Percentiles rank a stretch among this genome's conserved stretches.
These are phyloP conservation scores for Coniochaeta prunicola DNA, from an alignment of 2,329 filamentous ascomycete species.

Conservation along the genomic window DNA sequence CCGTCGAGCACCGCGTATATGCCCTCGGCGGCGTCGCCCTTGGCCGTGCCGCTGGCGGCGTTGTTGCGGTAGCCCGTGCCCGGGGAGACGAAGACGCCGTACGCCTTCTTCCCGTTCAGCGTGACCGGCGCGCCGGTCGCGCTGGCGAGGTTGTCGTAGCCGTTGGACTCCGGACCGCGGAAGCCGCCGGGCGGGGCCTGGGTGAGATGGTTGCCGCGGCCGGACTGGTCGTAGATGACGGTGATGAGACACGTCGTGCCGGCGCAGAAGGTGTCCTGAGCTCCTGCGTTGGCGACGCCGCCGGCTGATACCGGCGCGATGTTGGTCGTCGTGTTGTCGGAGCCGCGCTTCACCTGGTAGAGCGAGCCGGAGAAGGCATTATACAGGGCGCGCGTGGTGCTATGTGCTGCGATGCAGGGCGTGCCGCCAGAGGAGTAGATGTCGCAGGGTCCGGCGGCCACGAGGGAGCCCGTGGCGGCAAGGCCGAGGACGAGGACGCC, in stretches of 20 bases:
- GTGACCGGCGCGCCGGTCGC: conserved; percentile 55
- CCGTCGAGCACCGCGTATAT: conserved; percentile 55
- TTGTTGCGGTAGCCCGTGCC: conserved; percentile 59
- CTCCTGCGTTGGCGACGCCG: conserved; percentile 52
- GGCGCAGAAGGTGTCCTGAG: conserved; percentile 55
- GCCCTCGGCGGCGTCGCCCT: conserved; percentile 46
- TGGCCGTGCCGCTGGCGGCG: conserved; percentile 40
- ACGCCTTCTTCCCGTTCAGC: conserved; percentile 52
- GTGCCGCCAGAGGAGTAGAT: conserved; percentile 51
- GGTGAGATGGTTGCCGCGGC: conserved; percentile 52
- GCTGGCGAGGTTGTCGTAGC: conserved; percentile 53
- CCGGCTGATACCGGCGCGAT: conserved; percentile 47
- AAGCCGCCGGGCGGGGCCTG: conserved; percentile 53
- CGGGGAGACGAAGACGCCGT: conserved; percentile 55
- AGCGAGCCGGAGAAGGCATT: conserved; percentile 42
- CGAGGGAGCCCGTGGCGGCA: conserved; percentile 24
- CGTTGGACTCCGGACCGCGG: conserved; percentile 45
- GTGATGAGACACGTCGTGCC: conserved; percentile 55
- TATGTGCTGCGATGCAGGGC: conserved; percentile 56
- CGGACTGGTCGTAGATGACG: conserved; percentile 60
- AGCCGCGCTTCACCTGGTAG: conserved; percentile 53
- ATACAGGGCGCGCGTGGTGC: conserved; percentile 56
- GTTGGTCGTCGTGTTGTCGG: conserved; percentile 36
- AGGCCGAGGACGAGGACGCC: conserved; percentile 23
- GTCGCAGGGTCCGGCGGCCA: conserved; percentile 51